Base-by-base conservation (phyloP, 768 basidiomycete genomes). In the Hirschioporus abietinus region DNA sequence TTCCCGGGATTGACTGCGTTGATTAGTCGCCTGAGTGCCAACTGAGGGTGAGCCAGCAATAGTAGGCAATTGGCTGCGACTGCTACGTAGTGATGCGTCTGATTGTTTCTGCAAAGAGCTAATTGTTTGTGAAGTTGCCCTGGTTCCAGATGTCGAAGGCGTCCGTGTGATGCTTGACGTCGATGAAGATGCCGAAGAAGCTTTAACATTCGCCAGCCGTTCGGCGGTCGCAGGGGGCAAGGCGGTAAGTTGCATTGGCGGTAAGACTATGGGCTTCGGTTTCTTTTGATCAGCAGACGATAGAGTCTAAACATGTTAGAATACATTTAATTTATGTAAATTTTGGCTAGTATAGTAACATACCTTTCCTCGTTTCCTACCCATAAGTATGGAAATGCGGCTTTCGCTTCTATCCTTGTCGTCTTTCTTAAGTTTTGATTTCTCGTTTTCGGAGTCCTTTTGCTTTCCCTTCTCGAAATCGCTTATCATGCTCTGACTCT, bases 31-130 rank as follows among this genome's bases (percentile, higher is more conserved):
- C 82, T 52, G 42, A 34, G 86, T 86, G 62, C 88, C 90, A 62
- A 94, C 91, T 15, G 95, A 96, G 4, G 95, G 95, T 2, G 95
- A 96, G 35, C 95, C 95, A 34, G 95, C 93, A 66, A 96, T 96
- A 12, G 95, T 95, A 9, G 94, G 95, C 10, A 96, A 79, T 70
- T 89, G 86, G 73, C 87, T 86, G 68, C 91, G 87, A 64, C 72
- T 73, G 64, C 78, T 84, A 24, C 93, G 89, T 64, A 93, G 83
- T 34, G 93, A 93, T 7, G 87, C 80, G 74, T 95, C 93, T 15
- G 93, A 92, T 66, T 90, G 90, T 74, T 93, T 93, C 74, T 92
- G 91, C 87, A 93, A 85, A 1, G 92, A 93, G 73, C 90, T 93
- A 67, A 87, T 85, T 30, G 93, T 93, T 71, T 93, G 93, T 0